Evolutionary conservation across 1,284 basidiomycete species (phyloP), one percentile per base, ranked within the genome.

Genomic region (Cryptococcus sp.): DNA sequence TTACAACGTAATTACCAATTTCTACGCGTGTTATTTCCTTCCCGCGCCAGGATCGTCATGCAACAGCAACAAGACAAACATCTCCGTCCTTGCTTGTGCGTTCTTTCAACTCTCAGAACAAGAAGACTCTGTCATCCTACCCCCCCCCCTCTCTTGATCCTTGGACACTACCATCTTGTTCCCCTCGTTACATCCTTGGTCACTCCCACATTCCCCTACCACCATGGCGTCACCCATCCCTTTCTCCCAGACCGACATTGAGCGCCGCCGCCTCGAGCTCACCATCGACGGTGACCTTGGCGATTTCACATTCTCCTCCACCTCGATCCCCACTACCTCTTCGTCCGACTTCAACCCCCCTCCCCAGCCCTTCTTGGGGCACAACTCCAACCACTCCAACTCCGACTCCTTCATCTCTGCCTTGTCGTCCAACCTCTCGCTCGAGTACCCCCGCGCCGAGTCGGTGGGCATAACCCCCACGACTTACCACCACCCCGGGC

Each of bases 221-320:
- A 33, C 28, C 28, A 33, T 33, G 28, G 28, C 28, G 28, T 33
- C 28, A 9, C 70, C 70, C 12, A 77, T 77, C 59, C 66, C 67
- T 9, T 65, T 70, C 38, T 76, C 73, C 24, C 48, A 51, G 8
- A 61, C 59, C 35, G 76, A 77, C 57, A 63, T 71, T 42, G 75
- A 77, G 52, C 64, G 75, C 5, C 65, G 71, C 6, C 61, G 71
- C 37, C 64, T 77, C 13, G 76, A 78, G 56, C 62, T 61, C 12
- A 74, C 73, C 7, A 66, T 78, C 20, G 75, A 77, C 58, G 63
- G 69, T 18, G 71, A 75, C 55, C 66, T 78, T 11, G 63, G 66
- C 33, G 73, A 72, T 20, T 60, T 77, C 18, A 73, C 74, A 2
- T 56, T 73, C 37, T 52, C 61, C 45, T 33, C 28, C 9, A 9